Conservation (phyloP, 345 rosid genomes). For the Citrus medica region DNA sequence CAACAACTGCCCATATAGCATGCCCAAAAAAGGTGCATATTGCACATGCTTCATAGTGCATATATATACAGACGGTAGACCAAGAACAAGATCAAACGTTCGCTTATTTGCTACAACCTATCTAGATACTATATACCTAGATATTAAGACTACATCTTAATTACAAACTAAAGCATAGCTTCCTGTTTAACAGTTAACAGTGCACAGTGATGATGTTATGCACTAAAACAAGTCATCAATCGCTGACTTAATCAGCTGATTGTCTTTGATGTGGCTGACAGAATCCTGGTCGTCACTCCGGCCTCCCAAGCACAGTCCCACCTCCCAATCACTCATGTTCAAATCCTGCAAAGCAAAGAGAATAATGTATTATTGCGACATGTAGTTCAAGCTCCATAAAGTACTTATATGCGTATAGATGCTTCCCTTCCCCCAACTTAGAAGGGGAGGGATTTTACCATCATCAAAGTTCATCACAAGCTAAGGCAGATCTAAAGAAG, state of each 20-base stretch:
- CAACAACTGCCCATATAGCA: neutral
- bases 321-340: constrained; percentile 39
- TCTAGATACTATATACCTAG: neutral
- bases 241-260: neutral
- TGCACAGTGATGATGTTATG: neutral
- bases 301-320: constrained; percentile 59
- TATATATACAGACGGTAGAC: neutral
- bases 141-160: constrained; percentile 2
- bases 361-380: neutral
- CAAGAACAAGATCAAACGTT: neutral
- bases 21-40: neutral
- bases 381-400: neutral
- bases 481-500: neutral
- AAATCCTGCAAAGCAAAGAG: constrained; percentile 43
- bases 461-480: neutral
- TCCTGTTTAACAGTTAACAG: neutral
- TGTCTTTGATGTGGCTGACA: constrained; percentile 25
- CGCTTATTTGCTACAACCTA: neutral
- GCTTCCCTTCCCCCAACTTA: neutral
- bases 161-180: constrained; percentile 7
- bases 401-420: neutral
- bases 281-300: constrained; percentile 21
- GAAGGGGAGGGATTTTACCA: neutral
- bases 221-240: neutral
- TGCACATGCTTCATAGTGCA: neutral